Base-by-base conservation (phyloP, 805 yeast genomes). In the Diddensiella caesifluorescens region DNA sequence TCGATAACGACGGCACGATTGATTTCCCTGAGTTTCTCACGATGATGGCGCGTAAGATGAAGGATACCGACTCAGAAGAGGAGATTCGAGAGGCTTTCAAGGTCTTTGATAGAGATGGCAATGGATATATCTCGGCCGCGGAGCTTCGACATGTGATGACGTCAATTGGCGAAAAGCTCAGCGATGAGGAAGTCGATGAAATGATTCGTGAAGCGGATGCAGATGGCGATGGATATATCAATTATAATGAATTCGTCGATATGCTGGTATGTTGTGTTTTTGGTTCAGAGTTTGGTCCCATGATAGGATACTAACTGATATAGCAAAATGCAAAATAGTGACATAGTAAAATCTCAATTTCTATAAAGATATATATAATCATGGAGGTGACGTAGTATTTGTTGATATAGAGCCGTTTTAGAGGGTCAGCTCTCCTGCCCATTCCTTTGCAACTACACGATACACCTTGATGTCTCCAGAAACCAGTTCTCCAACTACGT, bases 51-150 rank as follows among this genome's bases (percentile, higher is more conserved):
- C 77, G 92, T 61, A 95, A 92, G 62, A 80, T 92, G 78, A 92
- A 88, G 70, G 95, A 90, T 57, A 88, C 92, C 48, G 98, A 92
- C 64, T 82, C 92, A 27, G 97, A 92, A 68, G 97, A 94, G 56
- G 98, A 92, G 67, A 79, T 92, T 52, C 77, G 90, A 50, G 98
- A 92, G 68, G 98, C 98, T 10, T 92, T 92, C 75, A 90, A 89
- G 69, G 98, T 92, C 29, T 92, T 92, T 61, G 98, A 92, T 70
- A 67, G 74, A 43, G 68, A 92, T 63, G 97, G 96, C 46, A 96
- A 92, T 63, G 98, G 98, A 51, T 84, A 84, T 65, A 92, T 92
- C 63, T 83, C 95, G 45, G 94, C 95, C 51, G 92, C 96, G 46
- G 98, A 92, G 69, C 77, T 92, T 62, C 82, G 95, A 66, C 96